Conservation (phyloP, 768 basidiomycete genomes). For the Leccinum boreale region DNA sequence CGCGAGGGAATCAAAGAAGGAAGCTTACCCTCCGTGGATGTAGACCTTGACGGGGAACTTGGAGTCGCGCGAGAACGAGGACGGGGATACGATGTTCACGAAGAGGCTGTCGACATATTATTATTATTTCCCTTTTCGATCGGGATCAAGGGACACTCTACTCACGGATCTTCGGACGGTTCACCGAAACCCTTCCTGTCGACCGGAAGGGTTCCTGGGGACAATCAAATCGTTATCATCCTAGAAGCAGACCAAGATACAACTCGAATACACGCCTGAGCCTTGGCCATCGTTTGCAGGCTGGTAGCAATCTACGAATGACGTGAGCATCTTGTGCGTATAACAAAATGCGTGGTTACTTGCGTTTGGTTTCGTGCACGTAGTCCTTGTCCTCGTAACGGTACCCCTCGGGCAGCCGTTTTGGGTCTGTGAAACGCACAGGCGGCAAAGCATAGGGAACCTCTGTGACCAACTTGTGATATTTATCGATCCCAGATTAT, state of each 20-base stretch:
- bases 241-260: not conserved
- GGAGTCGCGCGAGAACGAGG: conserved; percentile 37
- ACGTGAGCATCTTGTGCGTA: not conserved
- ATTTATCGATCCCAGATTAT: not conserved
- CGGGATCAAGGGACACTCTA: not conserved
- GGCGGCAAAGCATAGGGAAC: conserved; percentile 72
- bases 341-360: conserved; percentile 19
- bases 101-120: conserved; percentile 44
- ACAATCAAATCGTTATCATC: not conserved
- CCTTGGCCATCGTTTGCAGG: conserved; percentile 66
- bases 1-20: not conserved
- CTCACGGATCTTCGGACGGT: conserved; percentile 69
- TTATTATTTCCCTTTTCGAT: not conserved
- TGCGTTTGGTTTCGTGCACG: conserved; percentile 54
- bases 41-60: conserved; percentile 68
- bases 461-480: conserved; percentile 39
- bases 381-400: conserved; percentile 61
- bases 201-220: conserved; percentile 43
- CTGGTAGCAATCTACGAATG: conserved; percentile 51
- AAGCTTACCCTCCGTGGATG: conserved; percentile 68
- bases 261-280: conserved; percentile 33
- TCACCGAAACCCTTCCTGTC: conserved; percentile 65
- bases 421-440: conserved; percentile 59
- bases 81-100: conserved; percentile 61
- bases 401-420: conserved; percentile 50